These are phyloP conservation scores for Scutellaria barbata DNA, from an alignment of 257 asterid species.

Conservation along the genomic window DNA sequence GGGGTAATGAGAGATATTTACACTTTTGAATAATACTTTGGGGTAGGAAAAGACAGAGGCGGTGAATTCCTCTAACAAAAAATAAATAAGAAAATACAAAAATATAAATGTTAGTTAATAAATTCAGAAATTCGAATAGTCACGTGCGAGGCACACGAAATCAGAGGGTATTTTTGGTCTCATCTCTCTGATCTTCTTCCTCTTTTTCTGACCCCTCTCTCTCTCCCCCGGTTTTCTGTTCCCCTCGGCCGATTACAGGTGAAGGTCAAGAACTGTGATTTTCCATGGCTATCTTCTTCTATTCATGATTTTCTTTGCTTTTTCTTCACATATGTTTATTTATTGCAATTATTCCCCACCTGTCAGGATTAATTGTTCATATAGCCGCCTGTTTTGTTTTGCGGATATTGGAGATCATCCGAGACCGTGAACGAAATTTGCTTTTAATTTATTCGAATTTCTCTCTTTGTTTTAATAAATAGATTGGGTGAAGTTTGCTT, in stretches of 20 bases:
- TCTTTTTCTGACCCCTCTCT: neutral
- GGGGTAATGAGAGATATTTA: no score
- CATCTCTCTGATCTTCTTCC: neutral
- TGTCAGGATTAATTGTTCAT: neutral
- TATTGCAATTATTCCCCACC: neutral
- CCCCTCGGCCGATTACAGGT: slow-evolving; percentile 33
- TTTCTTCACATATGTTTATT: neutral
- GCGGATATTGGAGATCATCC: neutral
- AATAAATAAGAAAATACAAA: neutral
- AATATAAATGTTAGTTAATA: neutral
- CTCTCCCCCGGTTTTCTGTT: neutral
- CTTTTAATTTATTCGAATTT: neutral
- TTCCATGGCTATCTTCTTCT: neutral
- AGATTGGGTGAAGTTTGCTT: neutral
- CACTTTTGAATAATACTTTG: no score
- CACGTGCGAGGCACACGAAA: slow-evolving; percentile 36
- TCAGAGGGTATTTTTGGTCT: neutral
- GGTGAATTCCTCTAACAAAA: neutral
- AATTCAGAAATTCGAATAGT: no score
- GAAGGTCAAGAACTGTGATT: neutral
- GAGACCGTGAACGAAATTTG: no score
- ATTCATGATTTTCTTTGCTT: neutral
- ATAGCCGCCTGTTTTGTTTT: neutral
- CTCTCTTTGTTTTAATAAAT: neutral
- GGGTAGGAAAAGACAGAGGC: neutral